Percentiles rank a stretch among this genome's conserved stretches.
These are phyloP conservation scores for Pseudogymnoascus sp. DNA, from an alignment of 2,329 filamentous ascomycete genomes.

Conservation along the genomic window DNA sequence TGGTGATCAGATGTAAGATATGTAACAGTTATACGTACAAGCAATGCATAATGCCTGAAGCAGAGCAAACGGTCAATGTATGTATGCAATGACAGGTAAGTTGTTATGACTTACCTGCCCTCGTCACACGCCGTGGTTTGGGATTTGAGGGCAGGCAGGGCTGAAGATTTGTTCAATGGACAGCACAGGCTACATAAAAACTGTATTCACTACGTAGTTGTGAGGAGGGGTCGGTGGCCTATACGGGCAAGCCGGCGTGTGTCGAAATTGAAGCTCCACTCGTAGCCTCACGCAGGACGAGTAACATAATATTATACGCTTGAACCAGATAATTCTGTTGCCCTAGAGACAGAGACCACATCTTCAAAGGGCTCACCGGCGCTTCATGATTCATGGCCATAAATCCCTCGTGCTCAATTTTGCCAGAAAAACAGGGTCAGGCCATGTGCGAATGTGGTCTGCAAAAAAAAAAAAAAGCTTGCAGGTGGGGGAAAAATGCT, in stretches of 20 bases:
- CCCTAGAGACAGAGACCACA: constrained; percentile 3
- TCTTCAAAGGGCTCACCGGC: background rate
- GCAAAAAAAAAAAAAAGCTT: constrained; percentile 5
- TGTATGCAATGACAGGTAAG: background rate
- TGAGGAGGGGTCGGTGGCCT: background rate
- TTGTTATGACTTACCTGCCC: background rate
- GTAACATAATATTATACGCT: constrained; percentile 5
- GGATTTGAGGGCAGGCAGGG: background rate
- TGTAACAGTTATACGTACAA: constrained; percentile 1
- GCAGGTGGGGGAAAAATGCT: constrained; percentile 2
- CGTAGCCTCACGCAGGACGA: background rate
- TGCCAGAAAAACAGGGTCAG: background rate
- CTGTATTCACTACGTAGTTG: background rate
- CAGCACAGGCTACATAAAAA: background rate
- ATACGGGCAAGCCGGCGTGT: background rate
- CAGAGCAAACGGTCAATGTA: background rate
- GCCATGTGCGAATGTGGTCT: background rate
- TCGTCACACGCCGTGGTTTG: background rate
- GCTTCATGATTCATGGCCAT: constrained; percentile 1
- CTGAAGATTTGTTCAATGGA: background rate
- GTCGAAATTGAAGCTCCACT: background rate
- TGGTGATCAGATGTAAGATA: constrained; percentile 2
- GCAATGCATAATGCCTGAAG: constrained; percentile 5
- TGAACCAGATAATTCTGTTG: background rate
- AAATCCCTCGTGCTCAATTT: background rate